Conservation (phyloP, 73 alveolate genomes). For the Symbiodinium pilosum region DNA sequence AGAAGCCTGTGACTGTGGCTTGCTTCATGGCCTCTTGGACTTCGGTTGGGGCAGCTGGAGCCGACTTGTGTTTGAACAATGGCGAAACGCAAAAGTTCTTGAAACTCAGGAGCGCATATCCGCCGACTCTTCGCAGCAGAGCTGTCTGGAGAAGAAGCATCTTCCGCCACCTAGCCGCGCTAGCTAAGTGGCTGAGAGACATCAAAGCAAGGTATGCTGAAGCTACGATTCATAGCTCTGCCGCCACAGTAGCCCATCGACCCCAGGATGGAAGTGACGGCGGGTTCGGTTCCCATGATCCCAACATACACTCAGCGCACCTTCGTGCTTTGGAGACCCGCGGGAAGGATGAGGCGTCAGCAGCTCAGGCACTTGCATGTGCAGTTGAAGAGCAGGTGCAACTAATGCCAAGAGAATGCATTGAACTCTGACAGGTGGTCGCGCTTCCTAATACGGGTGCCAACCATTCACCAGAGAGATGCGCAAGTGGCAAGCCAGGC, state of each 20-base stretch:
- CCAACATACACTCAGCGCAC: constrained; percentile 22
- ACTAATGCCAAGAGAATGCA: too few species aligned
- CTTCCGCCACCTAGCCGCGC: background rate
- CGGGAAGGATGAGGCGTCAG: constrained; percentile 20
- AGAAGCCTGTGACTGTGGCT: constrained; percentile 73
- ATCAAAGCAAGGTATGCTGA: too few species aligned
- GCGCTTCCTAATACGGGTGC: constrained; percentile 54
- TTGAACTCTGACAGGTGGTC: constrained; percentile 40
- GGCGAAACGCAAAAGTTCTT: too few species aligned
- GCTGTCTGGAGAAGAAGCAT: background rate
- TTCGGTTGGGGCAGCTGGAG: too few species aligned
- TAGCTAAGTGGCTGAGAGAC: too few species aligned
- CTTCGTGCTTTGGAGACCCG: constrained; percentile 19
- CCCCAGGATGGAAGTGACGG: too few species aligned
- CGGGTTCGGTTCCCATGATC: background rate
- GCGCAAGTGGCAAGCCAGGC: constrained; percentile 67
- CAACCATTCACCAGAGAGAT: constrained; percentile 53
- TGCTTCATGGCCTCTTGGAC: constrained; percentile 3
- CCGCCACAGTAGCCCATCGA: too few species aligned
- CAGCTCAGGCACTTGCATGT: background rate
- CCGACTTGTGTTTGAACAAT: too few species aligned
- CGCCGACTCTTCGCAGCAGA: background rate
- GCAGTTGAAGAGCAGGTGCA: too few species aligned
- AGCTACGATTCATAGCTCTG: too few species aligned
- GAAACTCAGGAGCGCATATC: background rate